Evolutionary conservation across 2,329 filamentous ascomycete genomes (phyloP), one percentile per base, ranked within the genome.

Genomic region (Aspergillus fijiensis): DNA sequence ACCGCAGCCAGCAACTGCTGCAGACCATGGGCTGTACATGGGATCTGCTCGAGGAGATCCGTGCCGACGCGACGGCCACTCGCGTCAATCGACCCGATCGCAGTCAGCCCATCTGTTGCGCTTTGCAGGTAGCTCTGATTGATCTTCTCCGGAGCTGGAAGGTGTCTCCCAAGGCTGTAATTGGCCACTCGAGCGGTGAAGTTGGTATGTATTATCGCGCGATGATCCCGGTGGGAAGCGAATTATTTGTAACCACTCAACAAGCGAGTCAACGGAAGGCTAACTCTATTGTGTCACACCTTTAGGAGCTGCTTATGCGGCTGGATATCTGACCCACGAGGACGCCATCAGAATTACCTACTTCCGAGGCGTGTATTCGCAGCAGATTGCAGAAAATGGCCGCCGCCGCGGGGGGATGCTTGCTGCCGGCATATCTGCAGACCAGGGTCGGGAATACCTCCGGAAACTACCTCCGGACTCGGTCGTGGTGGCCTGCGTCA

Each of bases 101-200:
- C 10, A 29, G 47, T 9, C 60, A 61, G 21, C 60, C 60, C 2
- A 4, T 54, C 10, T 50, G 29, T 10, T 59, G 53, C 5, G 57
- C 57, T 3, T 16, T 62, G 7, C 60, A 62, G 29, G 49, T 61
- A 2, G 51, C 55, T 4, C 31, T 61, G 19, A 48, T 61, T 1
- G 55, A 61, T 9, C 35, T 61, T 1, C 35, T 61, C 12, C 9
- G 19, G 1, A 11, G 23, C 5, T 49, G 53, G 27, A 50, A 45
- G 5, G 4, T 61, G 11, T 25, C 7, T 4, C 55, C 59, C 3
- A 4, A 9, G 9, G 49, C 42, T 12, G 49, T 47, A 11, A 4
- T 55, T 7, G 59, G 59, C 3, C 59, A 61, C 23, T 61, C 59
- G 6, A 58, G 55, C 5, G 59, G 59, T 5, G 60, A 59, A n/a